A percentile compares a stretch with the other conserved stretches of the same genome.
Evolutionary conservation across 2,329 filamentous ascomycete species (phyloP).

Genomic region (Epichloe sp.): DNA sequence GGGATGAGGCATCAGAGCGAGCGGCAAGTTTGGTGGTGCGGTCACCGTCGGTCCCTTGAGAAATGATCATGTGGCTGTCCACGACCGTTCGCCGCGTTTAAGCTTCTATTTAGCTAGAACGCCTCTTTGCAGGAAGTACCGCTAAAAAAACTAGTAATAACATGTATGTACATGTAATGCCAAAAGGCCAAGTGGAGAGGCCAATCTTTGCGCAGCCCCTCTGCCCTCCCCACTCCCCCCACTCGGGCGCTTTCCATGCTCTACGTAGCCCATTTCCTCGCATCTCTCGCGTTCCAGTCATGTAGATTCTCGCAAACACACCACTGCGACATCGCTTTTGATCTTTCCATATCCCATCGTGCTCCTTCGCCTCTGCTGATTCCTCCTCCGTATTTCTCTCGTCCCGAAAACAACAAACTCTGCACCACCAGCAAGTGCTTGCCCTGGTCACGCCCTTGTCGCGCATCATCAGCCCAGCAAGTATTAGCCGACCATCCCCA

Average conservation of each 20-base stretch:
- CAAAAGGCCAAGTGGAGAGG: not conserved
- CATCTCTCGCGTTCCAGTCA: not conserved
- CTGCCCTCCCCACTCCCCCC: not conserved
- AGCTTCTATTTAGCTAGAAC: constrained; percentile 8
- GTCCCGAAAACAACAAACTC: not conserved
- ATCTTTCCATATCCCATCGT: not conserved
- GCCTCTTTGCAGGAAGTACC: too few relatives aligned
- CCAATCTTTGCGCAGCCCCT: not conserved
- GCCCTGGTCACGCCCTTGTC: not conserved
- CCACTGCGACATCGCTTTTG: not conserved
- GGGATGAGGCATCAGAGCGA: too few relatives aligned
- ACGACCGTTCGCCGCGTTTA: not conserved
- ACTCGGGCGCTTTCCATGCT: not conserved
- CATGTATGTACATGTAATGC: too few relatives aligned
- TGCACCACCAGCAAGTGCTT: not conserved
- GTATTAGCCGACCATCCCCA: not conserved
- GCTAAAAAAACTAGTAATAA: too few relatives aligned
- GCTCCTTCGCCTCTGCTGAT: not conserved
- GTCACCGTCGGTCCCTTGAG: not conserved
- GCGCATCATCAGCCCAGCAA: not conserved
- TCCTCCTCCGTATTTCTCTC: not conserved
- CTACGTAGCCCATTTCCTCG: not conserved
- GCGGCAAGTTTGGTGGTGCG: too few relatives aligned
- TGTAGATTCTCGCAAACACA: not conserved
- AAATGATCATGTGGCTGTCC: constrained; percentile 7